Base-by-base conservation (phyloP, 2,329 filamentous ascomycete genomes). In the Xylaria hypoxylon region DNA sequence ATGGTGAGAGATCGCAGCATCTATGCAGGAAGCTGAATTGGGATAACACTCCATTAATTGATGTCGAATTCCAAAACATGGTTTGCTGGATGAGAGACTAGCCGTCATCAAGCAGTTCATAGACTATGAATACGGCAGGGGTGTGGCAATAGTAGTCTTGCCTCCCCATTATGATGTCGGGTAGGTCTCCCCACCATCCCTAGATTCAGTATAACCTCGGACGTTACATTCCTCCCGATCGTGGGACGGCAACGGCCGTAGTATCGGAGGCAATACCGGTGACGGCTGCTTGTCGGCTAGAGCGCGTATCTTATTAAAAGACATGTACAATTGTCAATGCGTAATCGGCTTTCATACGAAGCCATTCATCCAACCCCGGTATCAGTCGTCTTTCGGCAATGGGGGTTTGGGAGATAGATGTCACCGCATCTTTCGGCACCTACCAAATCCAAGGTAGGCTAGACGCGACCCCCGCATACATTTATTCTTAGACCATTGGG, bases 261-360 rank as follows among this genome's bases (percentile, higher is more conserved):
- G 28, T 2, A 58, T 62, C 63, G 63, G 64, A 55, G 64, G 59
- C 19, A 28, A 59, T 24, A 59, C 59, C 53, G 59, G 64, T 17
- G n/a, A 15, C 33, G 31, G 47, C 10, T 57, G 31, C 38, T 42
- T 33, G 28, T 50, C 57, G 62, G 56, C 35, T 47, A 57, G 51
- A 40, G 52, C 59, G 52, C 19, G 33, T 62, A 42, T 31, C 10
- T 31, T 55, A 42, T 55, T 22, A 42, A 42, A 28, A 15, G 51
- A 5, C 31, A 47, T 11, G 44, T 38, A 15, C 10, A 38, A n/a
- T n/a, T n/a, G n/a, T n/a, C n/a, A n/a, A 38, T 38, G 35, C 35
- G 35, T 11, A 38, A 38, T 38, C 35, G 35, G 35, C 35, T 38
- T 15, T 11, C 35, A 38, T 38, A 13, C 35, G 13, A 38, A 38